Conservation (phyloP, 768 basidiomycete genomes). For the Stropharia rugosoannulata region DNA sequence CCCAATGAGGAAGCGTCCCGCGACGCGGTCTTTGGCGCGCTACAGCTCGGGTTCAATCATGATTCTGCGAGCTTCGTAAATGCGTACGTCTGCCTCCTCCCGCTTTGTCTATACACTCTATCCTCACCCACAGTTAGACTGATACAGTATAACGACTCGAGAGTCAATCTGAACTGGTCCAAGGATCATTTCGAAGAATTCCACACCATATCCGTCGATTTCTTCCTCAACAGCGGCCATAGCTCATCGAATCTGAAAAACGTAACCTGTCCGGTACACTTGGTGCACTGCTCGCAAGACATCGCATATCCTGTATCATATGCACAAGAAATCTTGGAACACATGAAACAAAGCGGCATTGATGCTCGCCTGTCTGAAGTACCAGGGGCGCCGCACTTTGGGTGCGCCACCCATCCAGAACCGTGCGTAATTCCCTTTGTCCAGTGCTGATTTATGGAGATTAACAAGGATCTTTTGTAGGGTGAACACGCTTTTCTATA, state of each 20-base stretch:
- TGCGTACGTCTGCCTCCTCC: slow-evolving; percentile 18
- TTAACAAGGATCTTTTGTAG: neutral
- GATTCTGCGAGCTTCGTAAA: slow-evolving; percentile 17
- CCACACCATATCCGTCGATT: slow-evolving; percentile 30
- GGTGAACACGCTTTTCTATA: slow-evolving; percentile 18
- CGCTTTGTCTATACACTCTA: neutral
- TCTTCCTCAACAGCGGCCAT: slow-evolving; percentile 26
- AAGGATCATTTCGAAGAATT: slow-evolving; percentile 28
- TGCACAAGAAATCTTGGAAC: slow-evolving; percentile 23
- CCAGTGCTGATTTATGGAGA: neutral
- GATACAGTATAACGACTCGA: slow-evolving; percentile 19
- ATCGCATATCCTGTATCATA: slow-evolving; percentile 32
- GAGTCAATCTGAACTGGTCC: slow-evolving; percentile 23
- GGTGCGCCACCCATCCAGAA: slow-evolving; percentile 30
- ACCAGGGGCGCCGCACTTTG: slow-evolving; percentile 35
- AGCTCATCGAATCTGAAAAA: slow-evolving; percentile 19
- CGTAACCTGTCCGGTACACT: slow-evolving; percentile 28
- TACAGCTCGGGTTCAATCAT: slow-evolving; percentile 33
- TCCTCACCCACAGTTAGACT: slow-evolving; percentile 15
- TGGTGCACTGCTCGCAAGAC: slow-evolving; percentile 33
- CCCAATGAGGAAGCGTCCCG: slow-evolving; percentile 22
- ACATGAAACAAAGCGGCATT: slow-evolving; percentile 25
- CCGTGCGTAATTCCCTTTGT: slow-evolving; percentile 19
- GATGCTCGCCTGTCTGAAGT: slow-evolving; percentile 24
- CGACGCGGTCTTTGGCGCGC: slow-evolving; percentile 26